Conservation (phyloP, 2,329 filamentous ascomycete species). For the Colletotrichum lini region DNA sequence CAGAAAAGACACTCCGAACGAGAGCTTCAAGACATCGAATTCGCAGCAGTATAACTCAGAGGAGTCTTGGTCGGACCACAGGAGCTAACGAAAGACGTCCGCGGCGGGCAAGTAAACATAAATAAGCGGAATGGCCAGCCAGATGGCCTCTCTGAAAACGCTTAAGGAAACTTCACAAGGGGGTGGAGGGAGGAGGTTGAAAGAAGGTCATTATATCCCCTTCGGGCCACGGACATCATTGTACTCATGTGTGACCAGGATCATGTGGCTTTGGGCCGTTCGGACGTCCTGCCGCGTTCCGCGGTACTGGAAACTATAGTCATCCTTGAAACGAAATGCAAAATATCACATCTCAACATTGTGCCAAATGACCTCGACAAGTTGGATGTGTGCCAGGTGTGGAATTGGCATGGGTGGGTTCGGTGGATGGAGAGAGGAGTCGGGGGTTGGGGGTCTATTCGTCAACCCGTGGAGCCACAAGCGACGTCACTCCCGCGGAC, state of each 20-base stretch:
- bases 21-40: constrained; percentile 39
- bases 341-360: constrained; percentile 36
- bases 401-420: not conserved
- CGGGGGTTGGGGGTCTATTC: not conserved
- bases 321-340: constrained; percentile 9
- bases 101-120: not conserved
- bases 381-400: constrained; percentile 13
- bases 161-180: not conserved
- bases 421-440: not conserved
- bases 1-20: constrained; percentile 18
- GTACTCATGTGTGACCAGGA: not conserved
- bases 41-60: constrained; percentile 6
- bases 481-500: constrained; percentile 28
- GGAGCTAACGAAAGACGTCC: not conserved
- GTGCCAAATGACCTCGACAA: constrained; percentile 29
- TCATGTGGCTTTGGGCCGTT: constrained; percentile 6
- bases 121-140: not conserved
- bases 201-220: not conserved
- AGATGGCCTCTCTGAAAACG: not conserved
- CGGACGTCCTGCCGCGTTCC: constrained; percentile 33
- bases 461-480: constrained; percentile 12
- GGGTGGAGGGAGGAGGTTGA: not conserved
- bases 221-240: not conserved
- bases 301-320: constrained; percentile 32
- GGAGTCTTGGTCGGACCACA: constrained; percentile 6